Evolutionary conservation across 345 rosid species (phyloP).

Genomic region (Salix suchowensis): DNA sequence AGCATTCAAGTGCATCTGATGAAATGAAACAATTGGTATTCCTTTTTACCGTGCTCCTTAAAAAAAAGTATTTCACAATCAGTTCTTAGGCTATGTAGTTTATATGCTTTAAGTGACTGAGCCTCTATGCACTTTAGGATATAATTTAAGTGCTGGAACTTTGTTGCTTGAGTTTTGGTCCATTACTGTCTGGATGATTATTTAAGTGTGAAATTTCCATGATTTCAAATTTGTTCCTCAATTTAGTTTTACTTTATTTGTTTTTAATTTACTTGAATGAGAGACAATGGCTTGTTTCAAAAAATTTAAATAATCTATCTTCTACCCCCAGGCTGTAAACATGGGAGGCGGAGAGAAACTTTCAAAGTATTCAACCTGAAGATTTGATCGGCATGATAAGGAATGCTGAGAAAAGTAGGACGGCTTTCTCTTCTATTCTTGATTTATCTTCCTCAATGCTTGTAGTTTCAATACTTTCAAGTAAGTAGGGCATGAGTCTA

Average conservation of each 20-base stretch:
- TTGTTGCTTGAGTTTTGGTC: background rate
- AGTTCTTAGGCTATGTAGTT: background rate
- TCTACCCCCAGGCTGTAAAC: conserved; percentile 44
- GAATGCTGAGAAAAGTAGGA: conserved; percentile 79
- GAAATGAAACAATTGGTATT: conserved; percentile 2
- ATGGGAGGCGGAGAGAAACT: conserved; percentile 40
- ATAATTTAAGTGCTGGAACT: background rate
- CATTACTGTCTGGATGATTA: background rate
- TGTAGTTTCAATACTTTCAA: background rate
- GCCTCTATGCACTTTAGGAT: background rate
- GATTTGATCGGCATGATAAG: conserved; percentile 72
- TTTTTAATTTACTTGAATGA: background rate
- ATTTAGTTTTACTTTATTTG: background rate
- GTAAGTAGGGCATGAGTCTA: background rate
- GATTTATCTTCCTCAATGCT: background rate
- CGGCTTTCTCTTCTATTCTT: conserved; percentile 10
- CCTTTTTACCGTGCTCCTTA: background rate
- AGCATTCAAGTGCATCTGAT: conserved; percentile 5
- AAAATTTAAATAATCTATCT: background rate
- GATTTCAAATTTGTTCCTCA: background rate
- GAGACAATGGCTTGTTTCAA: background rate
- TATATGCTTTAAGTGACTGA: background rate
- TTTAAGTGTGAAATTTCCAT: background rate
- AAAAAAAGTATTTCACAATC: background rate
- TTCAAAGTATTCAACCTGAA: conserved; percentile 48